These are phyloP conservation scores for Gentiana macrophylla DNA, from an alignment of 257 asterid species.

Conservation along the genomic window DNA sequence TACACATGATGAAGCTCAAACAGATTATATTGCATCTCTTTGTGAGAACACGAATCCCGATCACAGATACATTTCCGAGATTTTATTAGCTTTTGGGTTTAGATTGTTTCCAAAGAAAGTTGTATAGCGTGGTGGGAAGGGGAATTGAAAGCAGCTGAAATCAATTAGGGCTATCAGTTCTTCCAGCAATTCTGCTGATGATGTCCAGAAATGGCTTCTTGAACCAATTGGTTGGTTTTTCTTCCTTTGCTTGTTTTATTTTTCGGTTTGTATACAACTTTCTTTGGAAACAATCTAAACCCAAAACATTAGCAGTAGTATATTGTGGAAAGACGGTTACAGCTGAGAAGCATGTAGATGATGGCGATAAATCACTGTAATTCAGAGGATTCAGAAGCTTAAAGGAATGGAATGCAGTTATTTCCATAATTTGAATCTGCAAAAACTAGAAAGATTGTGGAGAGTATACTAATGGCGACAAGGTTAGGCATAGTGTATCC, in stretches of 20 bases:
- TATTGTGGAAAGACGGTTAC: slow-evolving; percentile 16
- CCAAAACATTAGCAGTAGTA: slow-evolving; percentile 28
- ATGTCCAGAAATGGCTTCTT: slow-evolving; percentile 64
- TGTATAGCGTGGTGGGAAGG: too few species aligned
- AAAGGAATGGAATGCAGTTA: slow-evolving; percentile 1
- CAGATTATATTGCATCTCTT: slow-evolving; percentile 87
- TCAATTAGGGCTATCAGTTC: slow-evolving; percentile 39
- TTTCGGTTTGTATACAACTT: slow-evolving; percentile 18
- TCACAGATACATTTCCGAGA: slow-evolving; percentile 76
- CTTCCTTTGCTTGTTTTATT: background rate
- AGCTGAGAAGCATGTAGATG: slow-evolving; percentile 17
- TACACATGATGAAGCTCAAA: slow-evolving; percentile 72
- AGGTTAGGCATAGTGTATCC: too few species aligned
- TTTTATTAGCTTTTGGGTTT: slow-evolving; percentile 83
- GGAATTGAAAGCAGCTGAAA: slow-evolving; percentile 34
- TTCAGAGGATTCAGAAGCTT: slow-evolving; percentile 8
- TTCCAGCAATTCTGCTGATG: slow-evolving; percentile 24
- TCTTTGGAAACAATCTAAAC: slow-evolving; percentile 37
- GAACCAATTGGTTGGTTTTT: slow-evolving; percentile 50
- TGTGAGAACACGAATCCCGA: slow-evolving; percentile 73
- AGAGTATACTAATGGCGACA: too few species aligned
- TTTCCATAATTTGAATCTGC: slow-evolving; percentile 12
- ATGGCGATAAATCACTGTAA: slow-evolving; percentile 7
- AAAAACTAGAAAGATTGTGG: too few species aligned
- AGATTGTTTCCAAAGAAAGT: slow-evolving; percentile 88